These are phyloP conservation scores for Symbiodinium pilosum DNA, from an alignment of 73 alveolate species.

Conservation along the genomic window DNA sequence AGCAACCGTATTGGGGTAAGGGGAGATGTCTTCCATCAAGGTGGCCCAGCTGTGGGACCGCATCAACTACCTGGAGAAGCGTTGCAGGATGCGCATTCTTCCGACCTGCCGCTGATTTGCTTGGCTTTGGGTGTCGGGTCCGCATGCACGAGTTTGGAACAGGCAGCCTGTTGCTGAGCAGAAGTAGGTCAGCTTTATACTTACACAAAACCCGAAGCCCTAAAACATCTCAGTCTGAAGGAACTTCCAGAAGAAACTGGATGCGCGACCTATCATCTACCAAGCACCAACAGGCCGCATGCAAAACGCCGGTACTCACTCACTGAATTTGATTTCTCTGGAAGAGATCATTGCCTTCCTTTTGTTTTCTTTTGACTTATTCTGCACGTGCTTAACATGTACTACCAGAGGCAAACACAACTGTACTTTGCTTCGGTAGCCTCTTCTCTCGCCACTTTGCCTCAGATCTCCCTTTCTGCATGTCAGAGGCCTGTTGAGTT, in stretches of 20 bases:
- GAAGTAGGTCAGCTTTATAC: too few species aligned
- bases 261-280: conserved; percentile 92
- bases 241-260: conserved; percentile 73
- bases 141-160: too few species aligned
- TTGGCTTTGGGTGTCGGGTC: neutral
- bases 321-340: too few species aligned
- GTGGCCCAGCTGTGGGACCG: conserved; percentile 90
- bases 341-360: too few species aligned
- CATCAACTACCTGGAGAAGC: conserved; percentile 85
- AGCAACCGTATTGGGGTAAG: too few species aligned
- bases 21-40: neutral
- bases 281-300: conserved; percentile 80
- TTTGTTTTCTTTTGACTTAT: too few species aligned
- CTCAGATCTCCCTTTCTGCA: neutral
- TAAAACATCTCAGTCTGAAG: neutral
- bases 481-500: too few species aligned
- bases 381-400: too few species aligned
- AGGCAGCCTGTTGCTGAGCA: too few species aligned
- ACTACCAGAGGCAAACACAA: too few species aligned
- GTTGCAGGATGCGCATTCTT: conserved; percentile 28
- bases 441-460: neutral
- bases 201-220: too few species aligned
- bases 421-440: neutral
- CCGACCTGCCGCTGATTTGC: neutral
- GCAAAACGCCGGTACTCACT: too few species aligned